Evolutionary conservation across 2,329 filamentous ascomycete genomes (phyloP).

Genomic region (Aspergillus glaucus): DNA sequence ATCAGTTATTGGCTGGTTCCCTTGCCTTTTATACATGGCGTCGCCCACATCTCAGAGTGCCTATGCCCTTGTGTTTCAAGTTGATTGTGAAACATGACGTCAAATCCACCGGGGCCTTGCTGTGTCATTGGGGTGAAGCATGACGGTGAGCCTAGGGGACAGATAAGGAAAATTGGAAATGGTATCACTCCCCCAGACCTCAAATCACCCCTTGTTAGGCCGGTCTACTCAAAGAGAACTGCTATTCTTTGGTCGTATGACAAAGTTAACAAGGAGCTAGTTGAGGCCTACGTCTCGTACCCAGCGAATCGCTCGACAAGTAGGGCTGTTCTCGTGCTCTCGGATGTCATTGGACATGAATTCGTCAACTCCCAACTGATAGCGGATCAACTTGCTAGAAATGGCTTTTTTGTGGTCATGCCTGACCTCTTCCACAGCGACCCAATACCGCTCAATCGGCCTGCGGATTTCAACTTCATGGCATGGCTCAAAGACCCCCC

Average conservation of each 20-base stretch:
- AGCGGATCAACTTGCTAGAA: constrained; percentile 64
- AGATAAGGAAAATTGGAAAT: constrained; percentile 34
- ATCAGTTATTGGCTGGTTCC: no score
- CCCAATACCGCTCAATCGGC: constrained; percentile 48
- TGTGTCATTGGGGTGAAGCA: constrained; percentile 38
- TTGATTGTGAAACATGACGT: constrained; percentile 31
- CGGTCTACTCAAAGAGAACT: no score
- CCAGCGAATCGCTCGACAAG: constrained; percentile 42
- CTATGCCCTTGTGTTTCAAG: no score
- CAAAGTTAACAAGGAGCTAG: constrained; percentile 22
- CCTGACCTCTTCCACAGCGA: constrained; percentile 65
- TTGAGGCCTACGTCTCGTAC: constrained; percentile 46
- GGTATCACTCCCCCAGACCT: constrained; percentile 17
- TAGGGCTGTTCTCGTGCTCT: constrained; percentile 48
- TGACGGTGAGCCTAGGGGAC: constrained; percentile 35
- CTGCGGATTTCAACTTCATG: constrained; percentile 44
- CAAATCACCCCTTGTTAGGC: neutral
- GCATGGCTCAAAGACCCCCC: constrained; percentile 42
- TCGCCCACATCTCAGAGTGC: no score
- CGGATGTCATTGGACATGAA: constrained; percentile 50
- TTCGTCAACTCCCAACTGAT: constrained; percentile 54
- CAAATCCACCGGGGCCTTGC: constrained; percentile 33
- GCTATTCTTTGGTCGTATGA: neutral
- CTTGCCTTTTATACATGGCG: no score
- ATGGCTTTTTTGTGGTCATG: constrained; percentile 60